Conservation (phyloP, 2,329 filamentous ascomycete species). For the Monosporascus sp. region DNA sequence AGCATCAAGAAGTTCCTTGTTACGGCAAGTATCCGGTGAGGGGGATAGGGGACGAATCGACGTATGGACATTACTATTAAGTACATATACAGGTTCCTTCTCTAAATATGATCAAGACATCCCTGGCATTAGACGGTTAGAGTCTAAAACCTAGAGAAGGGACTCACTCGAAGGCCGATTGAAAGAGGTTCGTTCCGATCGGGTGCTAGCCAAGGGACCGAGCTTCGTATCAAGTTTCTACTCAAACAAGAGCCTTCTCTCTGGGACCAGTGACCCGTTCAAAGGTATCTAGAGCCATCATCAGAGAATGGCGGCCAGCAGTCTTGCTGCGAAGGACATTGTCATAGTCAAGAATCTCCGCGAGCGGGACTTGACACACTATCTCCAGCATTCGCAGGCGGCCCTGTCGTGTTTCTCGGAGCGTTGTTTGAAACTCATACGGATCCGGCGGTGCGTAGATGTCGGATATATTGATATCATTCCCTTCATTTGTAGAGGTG, state of each 20-base stretch:
- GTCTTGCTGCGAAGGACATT: slow-evolving; percentile 85
- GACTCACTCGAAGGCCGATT: too few species aligned
- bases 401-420: slow-evolving; percentile 41
- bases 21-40: too few species aligned
- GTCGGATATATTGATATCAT: slow-evolving; percentile 58
- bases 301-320: slow-evolving; percentile 64
- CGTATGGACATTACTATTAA: too few species aligned
- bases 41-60: too few species aligned
- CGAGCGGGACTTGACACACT: slow-evolving; percentile 81
- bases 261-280: slow-evolving; percentile 49
- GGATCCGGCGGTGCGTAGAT: slow-evolving; percentile 89
- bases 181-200: not conserved
- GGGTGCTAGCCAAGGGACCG: not conserved
- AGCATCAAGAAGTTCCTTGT: too few species aligned
- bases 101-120: too few species aligned
- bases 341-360: slow-evolving; percentile 95
- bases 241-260: slow-evolving; percentile 38
- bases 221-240: slow-evolving; percentile 1
- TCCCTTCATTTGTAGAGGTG: slow-evolving; percentile 57
- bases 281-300: slow-evolving; percentile 54
- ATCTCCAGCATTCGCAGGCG: slow-evolving; percentile 56
- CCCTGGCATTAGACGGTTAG: too few species aligned
- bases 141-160: too few species aligned
- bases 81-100: too few species aligned
- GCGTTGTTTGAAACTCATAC: slow-evolving; percentile 58